These are phyloP conservation scores for Paracamarosporium sp. DNA, from an alignment of 2,329 filamentous ascomycete species.

Conservation along the genomic window DNA sequence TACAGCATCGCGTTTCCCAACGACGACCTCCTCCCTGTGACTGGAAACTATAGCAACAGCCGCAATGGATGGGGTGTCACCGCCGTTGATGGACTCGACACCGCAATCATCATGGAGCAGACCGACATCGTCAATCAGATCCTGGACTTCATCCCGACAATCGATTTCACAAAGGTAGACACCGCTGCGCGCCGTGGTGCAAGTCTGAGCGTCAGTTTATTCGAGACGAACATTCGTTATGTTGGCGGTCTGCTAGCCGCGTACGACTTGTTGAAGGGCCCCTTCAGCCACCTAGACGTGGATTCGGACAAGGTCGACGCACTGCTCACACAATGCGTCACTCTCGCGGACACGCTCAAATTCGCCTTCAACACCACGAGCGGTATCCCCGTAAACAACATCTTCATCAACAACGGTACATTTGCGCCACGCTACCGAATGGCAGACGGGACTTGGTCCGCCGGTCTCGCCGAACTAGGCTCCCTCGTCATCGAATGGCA, in stretches of 20 bases:
- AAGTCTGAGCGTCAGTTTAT: slow-evolving; percentile 43
- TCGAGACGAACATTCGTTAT: slow-evolving; percentile 40
- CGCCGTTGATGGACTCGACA: slow-evolving; percentile 63
- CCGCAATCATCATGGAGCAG: slow-evolving; percentile 65
- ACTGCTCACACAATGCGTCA: slow-evolving; percentile 69
- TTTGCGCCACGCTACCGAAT: slow-evolving; percentile 50
- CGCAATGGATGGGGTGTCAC: slow-evolving; percentile 54
- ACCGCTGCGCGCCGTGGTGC: slow-evolving; percentile 6
- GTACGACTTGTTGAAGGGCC: slow-evolving; percentile 62
- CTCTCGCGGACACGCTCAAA: slow-evolving; percentile 72
- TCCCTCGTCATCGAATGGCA: slow-evolving; percentile 83
- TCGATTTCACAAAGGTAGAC: slow-evolving; percentile 58
- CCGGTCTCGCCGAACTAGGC: slow-evolving; percentile 75
- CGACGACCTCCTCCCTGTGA: slow-evolving; percentile 38
- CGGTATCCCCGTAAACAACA: slow-evolving; percentile 72
- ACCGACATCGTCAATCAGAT: slow-evolving; percentile 62
- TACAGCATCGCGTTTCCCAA: slow-evolving; percentile 39
- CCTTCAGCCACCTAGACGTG: slow-evolving; percentile 57
- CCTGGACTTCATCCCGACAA: slow-evolving; percentile 56
- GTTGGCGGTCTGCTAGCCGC: slow-evolving; percentile 33
- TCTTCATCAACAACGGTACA: slow-evolving; percentile 64
- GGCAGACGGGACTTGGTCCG: slow-evolving; percentile 51
- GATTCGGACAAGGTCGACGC: slow-evolving; percentile 57
- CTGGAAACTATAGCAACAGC: slow-evolving; percentile 28
- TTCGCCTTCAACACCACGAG: slow-evolving; percentile 76